Evolutionary conservation across 257 asterid genomes (phyloP), one percentile per base, ranked within the genome.

Genomic region (Henckelia pumila): DNA sequence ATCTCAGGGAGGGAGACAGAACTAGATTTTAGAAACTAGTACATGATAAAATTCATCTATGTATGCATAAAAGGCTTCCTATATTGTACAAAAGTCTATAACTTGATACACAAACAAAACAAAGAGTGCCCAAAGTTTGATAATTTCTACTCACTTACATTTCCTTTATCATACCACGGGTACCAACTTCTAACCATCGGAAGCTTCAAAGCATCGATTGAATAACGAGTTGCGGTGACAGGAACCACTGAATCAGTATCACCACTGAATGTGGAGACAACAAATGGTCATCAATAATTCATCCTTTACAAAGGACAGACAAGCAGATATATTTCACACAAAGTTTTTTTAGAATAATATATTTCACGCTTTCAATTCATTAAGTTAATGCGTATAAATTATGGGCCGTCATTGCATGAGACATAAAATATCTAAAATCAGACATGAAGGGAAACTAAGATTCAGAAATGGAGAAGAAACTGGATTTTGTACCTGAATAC

Each of bases 191-290:
- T 80, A 61, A 85, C 56, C 1, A 96, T 88, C 13, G 95, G 91
- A 50, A 94, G 99, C 78, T 88, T 86, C 81, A 94, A 71, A 37
- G 95, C 97, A 74, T 85, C 89, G n/a, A 94, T 84, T n/a, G 99
- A 94, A 61, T 88, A 88, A 49, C 99, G 92, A 22, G 99, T 94
- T 73, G 97, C 99, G 17, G 97, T 91, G 59, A 94, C 50, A 6
- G 99, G 99, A 62, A 94, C 96, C 24, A 94, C 95, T 1, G 99
- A 77, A 77, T 94, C 99, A 58, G 99, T 83, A 75, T 94, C 97
- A 35, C 99, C 99, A 73, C 99, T 94, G 88, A 32, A 69, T 73
- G 14, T 2, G 25, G 1, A 53, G 9, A 1, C 20, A 28, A 33
- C 8, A 9, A 29, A 19, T 21, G 29, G 40, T 40, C 37, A 6